Evolutionary conservation across 768 basidiomycete genomes (phyloP).

Genomic region (Mycena haematopus): DNA sequence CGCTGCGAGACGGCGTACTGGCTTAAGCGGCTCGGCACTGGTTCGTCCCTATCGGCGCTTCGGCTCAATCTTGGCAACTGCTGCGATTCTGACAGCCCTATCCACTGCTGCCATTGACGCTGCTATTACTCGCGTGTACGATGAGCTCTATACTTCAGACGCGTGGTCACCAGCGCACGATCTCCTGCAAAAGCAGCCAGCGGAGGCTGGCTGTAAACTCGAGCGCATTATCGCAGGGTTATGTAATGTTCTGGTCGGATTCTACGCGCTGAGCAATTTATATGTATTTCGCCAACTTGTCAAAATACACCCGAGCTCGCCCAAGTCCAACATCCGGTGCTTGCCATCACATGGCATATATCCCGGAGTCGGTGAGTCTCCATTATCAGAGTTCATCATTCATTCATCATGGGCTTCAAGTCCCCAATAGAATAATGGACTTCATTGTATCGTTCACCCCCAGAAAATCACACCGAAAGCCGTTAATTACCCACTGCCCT

Average conservation of each 20-base stretch:
- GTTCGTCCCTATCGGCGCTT: too few species aligned
- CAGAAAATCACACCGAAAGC: background rate
- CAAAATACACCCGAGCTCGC: conserved; percentile 41
- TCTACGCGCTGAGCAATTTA: conserved; percentile 49
- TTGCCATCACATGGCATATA: conserved; percentile 49
- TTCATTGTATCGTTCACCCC: background rate
- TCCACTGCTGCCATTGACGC: too few species aligned
- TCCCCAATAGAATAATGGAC: conserved; percentile 37
- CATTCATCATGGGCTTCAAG: conserved; percentile 19
- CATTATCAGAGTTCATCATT: background rate
- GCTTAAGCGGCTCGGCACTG: too few species aligned
- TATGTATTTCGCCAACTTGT: conserved; percentile 45
- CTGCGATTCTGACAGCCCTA: too few species aligned
- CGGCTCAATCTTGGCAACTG: too few species aligned
- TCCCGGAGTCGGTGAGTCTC: conserved; percentile 42
- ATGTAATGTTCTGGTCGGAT: conserved; percentile 43
- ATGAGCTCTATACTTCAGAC: conserved; percentile 42
- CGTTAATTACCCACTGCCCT: background rate
- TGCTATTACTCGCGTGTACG: conserved; percentile 45
- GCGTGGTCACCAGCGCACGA: conserved; percentile 39
- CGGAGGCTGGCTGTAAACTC: conserved; percentile 35
- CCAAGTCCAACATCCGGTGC: conserved; percentile 36
- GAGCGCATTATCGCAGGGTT: conserved; percentile 33
- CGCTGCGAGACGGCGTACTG: too few species aligned
- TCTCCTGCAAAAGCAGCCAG: conserved; percentile 34